Conservation (phyloP, 2,329 filamentous ascomycete species). For the Pseudogymnoascus pannorum region DNA sequence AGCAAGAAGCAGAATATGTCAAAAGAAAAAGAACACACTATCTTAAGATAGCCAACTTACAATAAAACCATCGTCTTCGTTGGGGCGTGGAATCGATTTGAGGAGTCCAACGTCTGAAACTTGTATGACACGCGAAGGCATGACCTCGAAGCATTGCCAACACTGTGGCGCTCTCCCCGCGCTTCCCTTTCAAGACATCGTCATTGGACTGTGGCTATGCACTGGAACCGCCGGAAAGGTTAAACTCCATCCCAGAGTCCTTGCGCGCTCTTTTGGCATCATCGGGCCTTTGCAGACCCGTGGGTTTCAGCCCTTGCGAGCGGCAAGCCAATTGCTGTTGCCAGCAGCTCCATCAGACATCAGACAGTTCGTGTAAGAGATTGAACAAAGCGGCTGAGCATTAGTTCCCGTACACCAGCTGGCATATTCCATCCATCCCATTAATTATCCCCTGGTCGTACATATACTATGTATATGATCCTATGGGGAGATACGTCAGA, state of each 20-base stretch:
- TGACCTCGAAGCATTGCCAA: not conserved
- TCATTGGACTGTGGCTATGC: not conserved
- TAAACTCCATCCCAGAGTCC: not conserved
- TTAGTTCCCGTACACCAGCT: slow-evolving; percentile 2
- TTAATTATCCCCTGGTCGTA: not conserved
- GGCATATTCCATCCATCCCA: not conserved
- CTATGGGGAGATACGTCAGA: not conserved
- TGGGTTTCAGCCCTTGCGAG: not conserved
- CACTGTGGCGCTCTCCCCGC: not conserved
- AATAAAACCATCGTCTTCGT: not conserved
- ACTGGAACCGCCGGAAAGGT: not conserved
- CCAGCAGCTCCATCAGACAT: not conserved
- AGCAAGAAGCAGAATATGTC: not conserved
- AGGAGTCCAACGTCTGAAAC: not conserved
- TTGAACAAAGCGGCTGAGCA: not conserved
- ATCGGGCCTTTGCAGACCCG: not conserved
- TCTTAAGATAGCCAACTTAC: not conserved
- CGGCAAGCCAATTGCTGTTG: not conserved
- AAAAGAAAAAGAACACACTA: slow-evolving; percentile 3
- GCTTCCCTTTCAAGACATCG: not conserved
- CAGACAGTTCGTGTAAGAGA: slow-evolving; percentile 3
- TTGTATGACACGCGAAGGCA: not conserved
- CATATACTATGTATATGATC: not conserved
- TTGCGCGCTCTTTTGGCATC: not conserved
- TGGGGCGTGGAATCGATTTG: not conserved